phyloP scores from a whole-genome alignment of 768 basidiomycete genomes.

The Tylopilus subfusipes region DNA sequence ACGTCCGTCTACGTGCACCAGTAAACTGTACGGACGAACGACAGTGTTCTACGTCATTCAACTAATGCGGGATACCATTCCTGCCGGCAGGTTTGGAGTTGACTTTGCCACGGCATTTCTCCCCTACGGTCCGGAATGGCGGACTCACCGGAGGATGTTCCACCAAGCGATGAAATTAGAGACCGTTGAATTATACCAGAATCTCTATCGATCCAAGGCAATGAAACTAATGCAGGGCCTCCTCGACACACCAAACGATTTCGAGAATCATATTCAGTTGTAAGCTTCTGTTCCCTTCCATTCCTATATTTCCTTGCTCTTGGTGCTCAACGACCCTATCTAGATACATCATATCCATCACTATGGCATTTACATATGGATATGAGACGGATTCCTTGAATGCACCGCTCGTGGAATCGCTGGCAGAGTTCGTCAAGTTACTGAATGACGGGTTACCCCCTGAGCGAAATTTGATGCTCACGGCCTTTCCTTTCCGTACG shows the following conservation, averaged over 20 bases:
- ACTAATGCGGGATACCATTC: not conserved
- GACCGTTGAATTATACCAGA: conserved; percentile 15
- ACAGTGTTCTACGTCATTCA: not conserved
- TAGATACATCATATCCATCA: conserved; percentile 32
- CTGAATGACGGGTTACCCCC: conserved; percentile 23
- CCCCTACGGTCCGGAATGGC: conserved; percentile 27
- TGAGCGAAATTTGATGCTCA: conserved; percentile 26
- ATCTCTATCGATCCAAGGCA: conserved; percentile 23
- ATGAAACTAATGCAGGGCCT: conserved; percentile 17
- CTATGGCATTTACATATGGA: conserved; percentile 30
- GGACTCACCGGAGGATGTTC: conserved; percentile 28
- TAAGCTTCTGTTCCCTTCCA: not conserved
- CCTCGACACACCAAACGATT: conserved; percentile 21
- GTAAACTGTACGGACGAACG: conserved; percentile 19
- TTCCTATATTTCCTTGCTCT: not conserved
- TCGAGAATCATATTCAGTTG: conserved; percentile 26
- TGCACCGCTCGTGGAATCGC: conserved; percentile 24
- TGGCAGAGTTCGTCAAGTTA: conserved; percentile 22
- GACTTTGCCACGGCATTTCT: conserved; percentile 31
- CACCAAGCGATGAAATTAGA: conserved; percentile 27
- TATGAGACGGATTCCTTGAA: conserved; percentile 27
- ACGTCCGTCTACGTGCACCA: conserved; percentile 20
- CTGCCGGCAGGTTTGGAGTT: conserved; percentile 22
- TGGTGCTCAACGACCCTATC: not conserved
- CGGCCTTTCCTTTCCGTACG: conserved; percentile 30